A percentile compares a stretch with the other conserved stretches of the same genome.
phyloP scores from a whole-genome alignment of 2,329 filamentous ascomycete species.

The Xylariaceae sp. region DNA sequence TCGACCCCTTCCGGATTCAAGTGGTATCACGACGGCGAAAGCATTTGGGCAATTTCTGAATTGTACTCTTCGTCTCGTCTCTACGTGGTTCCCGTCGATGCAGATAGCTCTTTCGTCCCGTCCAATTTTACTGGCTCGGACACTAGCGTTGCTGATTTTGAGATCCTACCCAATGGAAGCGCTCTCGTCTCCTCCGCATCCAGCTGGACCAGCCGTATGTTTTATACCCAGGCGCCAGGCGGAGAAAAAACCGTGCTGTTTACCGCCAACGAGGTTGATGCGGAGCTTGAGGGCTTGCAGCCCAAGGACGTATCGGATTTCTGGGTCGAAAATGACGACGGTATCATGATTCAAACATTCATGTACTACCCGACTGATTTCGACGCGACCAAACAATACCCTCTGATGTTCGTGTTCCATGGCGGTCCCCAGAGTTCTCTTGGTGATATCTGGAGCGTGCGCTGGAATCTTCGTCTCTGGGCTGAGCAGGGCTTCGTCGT shows the following conservation, averaged over 20 bases:
- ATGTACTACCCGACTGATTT: conserved; percentile 12
- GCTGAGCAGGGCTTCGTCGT: conserved; percentile 14
- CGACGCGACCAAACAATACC: conserved; percentile 10
- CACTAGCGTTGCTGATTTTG: conserved; percentile 9
- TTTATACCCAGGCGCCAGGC: conserved; percentile 13
- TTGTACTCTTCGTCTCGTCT: conserved; percentile 11
- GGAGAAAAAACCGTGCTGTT: conserved; percentile 9
- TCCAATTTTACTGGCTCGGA: conserved; percentile 14
- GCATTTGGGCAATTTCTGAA: conserved; percentile 11
- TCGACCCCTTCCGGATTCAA: conserved; percentile 10
- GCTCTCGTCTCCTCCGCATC: conserved; percentile 11
- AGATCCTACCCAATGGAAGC: conserved; percentile 9
- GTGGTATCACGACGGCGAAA: conserved; percentile 6
- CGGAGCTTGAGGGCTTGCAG: conserved; percentile 10
- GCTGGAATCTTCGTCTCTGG: conserved; percentile 16
- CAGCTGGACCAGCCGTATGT: conserved; percentile 15
- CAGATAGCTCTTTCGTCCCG: conserved; percentile 10
- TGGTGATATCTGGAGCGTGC: conserved; percentile 10
- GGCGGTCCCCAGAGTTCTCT: conserved; percentile 13
- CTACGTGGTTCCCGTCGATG: conserved; percentile 6
- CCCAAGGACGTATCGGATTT: conserved; percentile 11
- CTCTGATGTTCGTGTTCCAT: conserved; percentile 13
- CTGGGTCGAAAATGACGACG: conserved; percentile 14
- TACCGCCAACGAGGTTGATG: conserved; percentile 11
- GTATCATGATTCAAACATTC: conserved; percentile 12